phyloP scores from a whole-genome alignment of 179 eudicot species.

The Pouteria campechiana region DNA sequence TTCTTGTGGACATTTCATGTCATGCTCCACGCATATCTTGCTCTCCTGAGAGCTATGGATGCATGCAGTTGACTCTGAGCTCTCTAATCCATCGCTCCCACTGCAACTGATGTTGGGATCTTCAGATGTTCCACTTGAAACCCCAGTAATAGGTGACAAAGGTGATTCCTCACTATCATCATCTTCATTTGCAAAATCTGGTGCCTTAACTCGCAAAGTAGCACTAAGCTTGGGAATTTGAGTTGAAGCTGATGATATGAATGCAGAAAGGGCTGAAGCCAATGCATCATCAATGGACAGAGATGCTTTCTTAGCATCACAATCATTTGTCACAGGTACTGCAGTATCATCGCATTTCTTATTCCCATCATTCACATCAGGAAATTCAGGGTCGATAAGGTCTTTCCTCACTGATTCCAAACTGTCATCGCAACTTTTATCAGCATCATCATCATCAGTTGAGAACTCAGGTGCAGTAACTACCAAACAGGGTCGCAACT shows the following conservation, averaged over 20 bases:
- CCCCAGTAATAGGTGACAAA: no score
- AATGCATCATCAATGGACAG: slow-evolving; percentile 77
- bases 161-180: slow-evolving; percentile 1
- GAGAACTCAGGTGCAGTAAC: slow-evolving; percentile 71
- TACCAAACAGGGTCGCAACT: slow-evolving; percentile 46
- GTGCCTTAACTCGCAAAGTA: slow-evolving; percentile 13
- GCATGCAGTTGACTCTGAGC: no score
- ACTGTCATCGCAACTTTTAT: slow-evolving; percentile 21
- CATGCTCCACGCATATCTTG: no score
- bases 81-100: no score
- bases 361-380: no score
- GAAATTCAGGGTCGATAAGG: slow-evolving; percentile 34
- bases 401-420: slow-evolving; percentile 12
- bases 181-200: slow-evolving; percentile 5
- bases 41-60: no score
- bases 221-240: slow-evolving; percentile 11
- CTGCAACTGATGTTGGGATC: no score
- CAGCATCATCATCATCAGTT: slow-evolving; percentile 53
- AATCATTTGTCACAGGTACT: no score
- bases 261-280: slow-evolving; percentile 83
- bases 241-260: slow-evolving; percentile 27
- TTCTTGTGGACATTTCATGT: no score
- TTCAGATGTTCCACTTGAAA: no score
- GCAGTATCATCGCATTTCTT: no score
- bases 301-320: no score